These are phyloP conservation scores for Parachaetomium inaequale DNA, from an alignment of 495 filamentous ascomycete species.

Conservation along the genomic window DNA sequence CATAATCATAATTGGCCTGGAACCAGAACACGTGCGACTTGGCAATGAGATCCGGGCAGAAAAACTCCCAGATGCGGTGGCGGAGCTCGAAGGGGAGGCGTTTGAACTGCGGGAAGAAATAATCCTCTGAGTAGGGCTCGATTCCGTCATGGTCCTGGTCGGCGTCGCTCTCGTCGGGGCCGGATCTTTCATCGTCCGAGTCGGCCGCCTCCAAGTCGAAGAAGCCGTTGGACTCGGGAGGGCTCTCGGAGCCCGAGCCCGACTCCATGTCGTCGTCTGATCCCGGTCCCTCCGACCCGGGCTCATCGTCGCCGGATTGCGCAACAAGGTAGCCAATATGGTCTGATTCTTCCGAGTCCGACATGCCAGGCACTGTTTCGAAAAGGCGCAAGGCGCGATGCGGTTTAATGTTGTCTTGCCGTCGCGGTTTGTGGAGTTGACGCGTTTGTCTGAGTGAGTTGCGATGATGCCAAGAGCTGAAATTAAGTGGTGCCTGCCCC, in stretches of 20 bases:
- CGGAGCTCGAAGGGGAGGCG: conserved; percentile 41
- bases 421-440: not conserved
- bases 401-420: not conserved
- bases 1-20: too few species aligned
- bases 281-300: not conserved
- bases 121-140: conserved; percentile 10
- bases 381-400: not conserved
- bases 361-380: not conserved
- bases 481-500: not conserved
- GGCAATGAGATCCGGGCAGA: conserved; percentile 35
- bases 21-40: conserved; percentile 31
- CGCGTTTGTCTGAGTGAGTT: not conserved
- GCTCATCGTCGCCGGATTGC: not conserved
- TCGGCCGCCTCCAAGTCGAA: conserved; percentile 17
- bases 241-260: not conserved
- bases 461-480: not conserved
- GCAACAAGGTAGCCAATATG: conserved; percentile 3
- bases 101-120: conserved; percentile 40
- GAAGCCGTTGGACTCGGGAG: not conserved
- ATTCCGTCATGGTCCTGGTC: conserved; percentile 6
- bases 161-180: conserved; percentile 11
- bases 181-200: conserved; percentile 12
- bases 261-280: not conserved
- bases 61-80: conserved; percentile 38
- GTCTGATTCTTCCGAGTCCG: conserved; percentile 17